Conservation (phyloP, 805 yeast genomes). For the Cyberlindnera mississippiensis region DNA sequence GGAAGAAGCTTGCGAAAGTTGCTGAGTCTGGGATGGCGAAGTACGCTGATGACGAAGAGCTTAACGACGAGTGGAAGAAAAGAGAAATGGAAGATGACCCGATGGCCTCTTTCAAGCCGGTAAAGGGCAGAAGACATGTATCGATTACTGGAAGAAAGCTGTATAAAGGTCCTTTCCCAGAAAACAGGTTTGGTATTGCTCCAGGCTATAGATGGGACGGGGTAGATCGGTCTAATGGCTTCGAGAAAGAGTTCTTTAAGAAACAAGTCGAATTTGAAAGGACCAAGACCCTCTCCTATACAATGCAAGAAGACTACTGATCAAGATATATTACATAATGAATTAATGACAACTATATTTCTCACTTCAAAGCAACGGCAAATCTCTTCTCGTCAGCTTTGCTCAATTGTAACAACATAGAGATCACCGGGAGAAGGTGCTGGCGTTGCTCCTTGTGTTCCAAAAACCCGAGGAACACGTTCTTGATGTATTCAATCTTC, state of each 20-base stretch:
- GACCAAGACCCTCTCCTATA: conserved; percentile 29
- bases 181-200: conserved; percentile 67
- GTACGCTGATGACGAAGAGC: conserved; percentile 36
- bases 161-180: conserved; percentile 52
- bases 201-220: conserved; percentile 95
- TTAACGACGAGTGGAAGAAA: conserved; percentile 32
- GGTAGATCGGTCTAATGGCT: conserved; percentile 83
- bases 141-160: conserved; percentile 47
- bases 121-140: conserved; percentile 22
- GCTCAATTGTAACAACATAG: conserved; percentile 65
- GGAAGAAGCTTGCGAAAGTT: conserved; percentile 28
- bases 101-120: conserved; percentile 41
- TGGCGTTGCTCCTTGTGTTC: conserved; percentile 91
- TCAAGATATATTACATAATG: no score
- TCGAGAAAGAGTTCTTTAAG: conserved; percentile 60
- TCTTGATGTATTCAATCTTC: conserved; percentile 76
- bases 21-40: conserved; percentile 27
- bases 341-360: neutral
- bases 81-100: conserved; percentile 60
- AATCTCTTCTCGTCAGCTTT: conserved; percentile 72
- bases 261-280: conserved; percentile 36
- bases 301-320: conserved; percentile 38
- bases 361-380: conserved; percentile 30
- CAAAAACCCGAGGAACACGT: conserved; percentile 85
- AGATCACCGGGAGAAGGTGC: conserved; percentile 79